Percentiles rank a stretch among this genome's conserved stretches.
phyloP scores from a whole-genome alignment of 1,284 basidiomycete genomes.

The Ganoderma resinaceum region DNA sequence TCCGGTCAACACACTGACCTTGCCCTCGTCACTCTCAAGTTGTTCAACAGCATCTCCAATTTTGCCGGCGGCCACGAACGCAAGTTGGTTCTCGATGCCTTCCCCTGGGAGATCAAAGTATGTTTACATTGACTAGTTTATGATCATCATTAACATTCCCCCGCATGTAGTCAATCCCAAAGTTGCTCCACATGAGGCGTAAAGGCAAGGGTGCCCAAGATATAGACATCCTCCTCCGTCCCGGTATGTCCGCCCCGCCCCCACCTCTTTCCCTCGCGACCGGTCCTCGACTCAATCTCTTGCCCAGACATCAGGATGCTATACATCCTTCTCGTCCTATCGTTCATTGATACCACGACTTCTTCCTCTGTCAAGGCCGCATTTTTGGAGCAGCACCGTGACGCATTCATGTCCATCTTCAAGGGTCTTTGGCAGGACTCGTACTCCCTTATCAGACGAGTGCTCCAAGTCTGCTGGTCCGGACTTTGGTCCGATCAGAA shows the following conservation, averaged over 20 bases:
- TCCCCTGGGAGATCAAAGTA: conserved; percentile 82
- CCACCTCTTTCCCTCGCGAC: neutral
- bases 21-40: conserved; percentile 66
- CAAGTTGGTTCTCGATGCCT: conserved; percentile 64
- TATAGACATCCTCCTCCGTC: conserved; percentile 54
- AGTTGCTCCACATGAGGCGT: conserved; percentile 73
- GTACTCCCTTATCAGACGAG: conserved; percentile 57
- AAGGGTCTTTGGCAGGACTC: conserved; percentile 72
- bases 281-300: neutral
- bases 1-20: conserved; percentile 66
- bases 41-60: conserved; percentile 63
- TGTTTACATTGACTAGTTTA: neutral
- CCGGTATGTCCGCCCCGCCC: conserved; percentile 51
- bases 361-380: conserved; percentile 59
- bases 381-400: conserved; percentile 73
- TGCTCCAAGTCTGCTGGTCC: conserved; percentile 73
- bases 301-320: conserved; percentile 73
- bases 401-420: conserved; percentile 68
- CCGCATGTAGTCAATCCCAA: conserved; percentile 61
- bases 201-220: conserved; percentile 52
- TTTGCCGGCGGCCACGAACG: conserved; percentile 72
- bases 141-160: neutral
- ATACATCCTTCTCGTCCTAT: conserved; percentile 72
- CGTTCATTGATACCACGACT: conserved; percentile 62
- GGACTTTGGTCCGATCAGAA: conserved; percentile 76